phyloP scores from a whole-genome alignment of 495 filamentous ascomycete genomes.

The Xylaria grammica region DNA sequence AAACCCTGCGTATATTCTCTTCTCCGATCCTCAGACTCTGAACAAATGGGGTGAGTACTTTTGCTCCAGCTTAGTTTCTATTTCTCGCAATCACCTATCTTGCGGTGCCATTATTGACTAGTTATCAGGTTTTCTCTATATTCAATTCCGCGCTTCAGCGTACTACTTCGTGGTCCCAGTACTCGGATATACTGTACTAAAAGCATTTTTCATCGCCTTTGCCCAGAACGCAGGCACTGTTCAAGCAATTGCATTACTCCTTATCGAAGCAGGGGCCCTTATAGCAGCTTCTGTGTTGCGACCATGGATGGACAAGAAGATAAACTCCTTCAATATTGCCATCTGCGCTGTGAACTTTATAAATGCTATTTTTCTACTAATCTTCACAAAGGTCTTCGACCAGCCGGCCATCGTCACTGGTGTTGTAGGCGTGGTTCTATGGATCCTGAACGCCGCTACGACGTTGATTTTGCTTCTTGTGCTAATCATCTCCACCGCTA shows the following conservation, averaged over 20 bases:
- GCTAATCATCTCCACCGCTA: slow-evolving; percentile 81
- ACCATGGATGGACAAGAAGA: slow-evolving; percentile 99
- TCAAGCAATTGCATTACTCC: slow-evolving; percentile 82
- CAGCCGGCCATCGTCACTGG: slow-evolving; percentile 87
- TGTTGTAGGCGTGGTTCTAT: slow-evolving; percentile 92
- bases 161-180: slow-evolving; percentile 95
- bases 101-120: slow-evolving; percentile 5
- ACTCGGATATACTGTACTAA: slow-evolving; percentile 79
- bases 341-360: slow-evolving; percentile 90
- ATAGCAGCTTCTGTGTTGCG: slow-evolving; percentile 79
- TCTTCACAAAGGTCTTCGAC: slow-evolving; percentile 81
- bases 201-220: slow-evolving; percentile 89
- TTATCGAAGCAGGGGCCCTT: slow-evolving; percentile 84
- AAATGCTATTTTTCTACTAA: slow-evolving; percentile 82
- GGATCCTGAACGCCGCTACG: slow-evolving; percentile 88
- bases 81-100: not conserved
- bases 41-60: slow-evolving; percentile 81
- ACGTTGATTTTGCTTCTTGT: slow-evolving; percentile 86
- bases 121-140: slow-evolving; percentile 77
- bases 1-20: slow-evolving; percentile 96
- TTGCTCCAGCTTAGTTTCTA: not conserved
- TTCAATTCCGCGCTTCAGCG: slow-evolving; percentile 93
- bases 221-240: slow-evolving; percentile 72
- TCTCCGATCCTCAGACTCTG: slow-evolving; percentile 86
- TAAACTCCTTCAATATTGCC: slow-evolving; percentile 94